Base-by-base conservation (phyloP, 2,329 filamentous ascomycete genomes). In the Dothistroma septosporum region DNA sequence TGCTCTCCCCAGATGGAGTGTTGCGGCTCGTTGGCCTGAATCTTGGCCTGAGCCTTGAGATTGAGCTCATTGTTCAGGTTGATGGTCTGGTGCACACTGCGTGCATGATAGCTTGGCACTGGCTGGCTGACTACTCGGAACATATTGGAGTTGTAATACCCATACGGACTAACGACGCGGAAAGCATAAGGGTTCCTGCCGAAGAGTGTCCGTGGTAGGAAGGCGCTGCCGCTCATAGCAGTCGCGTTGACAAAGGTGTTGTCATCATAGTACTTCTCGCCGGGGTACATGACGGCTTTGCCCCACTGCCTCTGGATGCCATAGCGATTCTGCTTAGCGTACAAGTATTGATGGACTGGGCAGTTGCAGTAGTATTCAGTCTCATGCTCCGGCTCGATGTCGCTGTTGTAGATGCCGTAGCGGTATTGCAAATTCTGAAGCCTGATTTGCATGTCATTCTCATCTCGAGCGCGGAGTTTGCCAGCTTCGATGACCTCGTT, bases 351-450 rank as follows among this genome's bases (percentile, higher is more conserved):
- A 60, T 79, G 77, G 49, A 80, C 75, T 1, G 69, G 59, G 60
- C 79, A 80, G 44, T 58, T 58, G 63, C 79, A 80, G 31, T 68
- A 70, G 59, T 71, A 73, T 5, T 77, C 75, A 11, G 69, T 67
- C 9, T 80, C 77, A 61, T 80, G 78, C 57, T 80, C 78, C 10
- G 79, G 79, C 63, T 80, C 78, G 47, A 80, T 76, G 54, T 80
- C 78, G 53, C 68, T 71, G 62, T 80, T 80, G 69, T 76, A 81
- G 47, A 80, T 78, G 12, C 64, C 57, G 64, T 75, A 75, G 35
- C 69, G 58, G 12, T 68, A 69, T 58, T 80, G 78, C 4, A 80
- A 62, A n/a, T 52, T 70, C 58, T 78, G 77, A 4, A 80, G 68
- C 21, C 66, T 44, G 49, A 76, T 74, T 58, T 79, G 77, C 76